Conservation (phyloP, 352 stramenopile species). For the Pythium brachiatum region DNA sequence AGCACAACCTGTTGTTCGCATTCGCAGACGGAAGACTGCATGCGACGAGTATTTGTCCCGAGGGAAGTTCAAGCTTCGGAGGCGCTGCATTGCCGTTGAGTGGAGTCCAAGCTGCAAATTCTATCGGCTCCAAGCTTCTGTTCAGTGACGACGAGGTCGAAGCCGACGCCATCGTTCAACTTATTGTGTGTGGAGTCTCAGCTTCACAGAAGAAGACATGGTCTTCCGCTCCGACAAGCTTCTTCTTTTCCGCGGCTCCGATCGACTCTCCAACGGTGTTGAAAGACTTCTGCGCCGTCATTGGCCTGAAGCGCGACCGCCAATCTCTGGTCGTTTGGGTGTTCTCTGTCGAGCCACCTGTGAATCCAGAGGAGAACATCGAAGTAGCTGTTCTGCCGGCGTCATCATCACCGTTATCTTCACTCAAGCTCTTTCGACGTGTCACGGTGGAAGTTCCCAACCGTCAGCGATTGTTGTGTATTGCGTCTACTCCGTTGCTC, state of each 20-base stretch:
- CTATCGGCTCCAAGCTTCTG: constrained; percentile 10
- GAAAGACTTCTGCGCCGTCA: constrained; percentile 62
- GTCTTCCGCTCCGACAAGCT: constrained; percentile 30
- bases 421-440: constrained; percentile 47
- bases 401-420: constrained; percentile 6
- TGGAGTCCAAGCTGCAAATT: neutral
- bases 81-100: neutral
- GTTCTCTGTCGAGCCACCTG: constrained; percentile 42
- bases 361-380: neutral
- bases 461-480: constrained; percentile 26
- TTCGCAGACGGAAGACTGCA: constrained; percentile 16
- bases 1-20: constrained; percentile 14
- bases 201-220: constrained; percentile 48
- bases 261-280: neutral
- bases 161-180: constrained; percentile 10
- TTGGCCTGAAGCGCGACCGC: constrained; percentile 42
- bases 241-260: constrained; percentile 18
- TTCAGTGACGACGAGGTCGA: constrained; percentile 24
- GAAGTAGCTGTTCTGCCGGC: constrained; percentile 5
- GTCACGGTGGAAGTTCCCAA: constrained; percentile 32
- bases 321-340: constrained; percentile 52
- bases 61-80: neutral
- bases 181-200: constrained; percentile 19
- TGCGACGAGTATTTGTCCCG: neutral
- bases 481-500: constrained; percentile 45